Conservation (phyloP, 768 basidiomycete genomes). For the Auricularia cornea region DNA sequence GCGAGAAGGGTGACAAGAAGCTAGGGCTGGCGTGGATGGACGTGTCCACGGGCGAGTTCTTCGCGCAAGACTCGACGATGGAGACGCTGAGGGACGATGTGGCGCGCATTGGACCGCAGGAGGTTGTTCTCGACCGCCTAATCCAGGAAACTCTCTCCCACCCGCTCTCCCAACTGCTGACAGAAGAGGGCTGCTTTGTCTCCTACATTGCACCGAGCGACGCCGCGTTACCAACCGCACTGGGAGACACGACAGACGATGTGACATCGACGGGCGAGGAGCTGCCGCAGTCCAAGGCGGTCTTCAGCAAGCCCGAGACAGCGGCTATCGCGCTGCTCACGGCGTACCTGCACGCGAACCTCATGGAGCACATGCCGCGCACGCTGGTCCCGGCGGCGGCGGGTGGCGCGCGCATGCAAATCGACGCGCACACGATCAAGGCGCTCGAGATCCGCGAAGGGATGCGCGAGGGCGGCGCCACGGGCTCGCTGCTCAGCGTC, state of each 20-base stretch:
- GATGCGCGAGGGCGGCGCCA: slow-evolving; percentile 59
- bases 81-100: slow-evolving; percentile 71
- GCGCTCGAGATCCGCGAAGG: slow-evolving; percentile 80
- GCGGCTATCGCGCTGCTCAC: slow-evolving; percentile 56
- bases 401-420: slow-evolving; percentile 68
- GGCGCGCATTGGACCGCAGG: slow-evolving; percentile 69
- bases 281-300: neutral
- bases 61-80: slow-evolving; percentile 51
- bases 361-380: slow-evolving; percentile 71
- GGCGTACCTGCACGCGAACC: slow-evolving; percentile 52
- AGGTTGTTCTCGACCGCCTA: slow-evolving; percentile 58
- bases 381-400: slow-evolving; percentile 48
- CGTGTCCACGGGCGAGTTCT: slow-evolving; percentile 90
- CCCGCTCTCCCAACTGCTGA: slow-evolving; percentile 40
- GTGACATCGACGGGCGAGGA: neutral
- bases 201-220: slow-evolving; percentile 27
- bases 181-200: slow-evolving; percentile 46
- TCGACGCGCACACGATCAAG: slow-evolving; percentile 81
- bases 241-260: neutral
- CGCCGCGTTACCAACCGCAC: neutral
- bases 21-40: slow-evolving; percentile 87
- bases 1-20: slow-evolving; percentile 1
- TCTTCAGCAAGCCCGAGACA: slow-evolving; percentile 36
- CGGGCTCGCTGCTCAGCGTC: slow-evolving; percentile 65
- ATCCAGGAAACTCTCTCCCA: slow-evolving; percentile 32